phyloP scores from a whole-genome alignment of 2,329 filamentous ascomycete genomes.

The Fusarium sp. region DNA sequence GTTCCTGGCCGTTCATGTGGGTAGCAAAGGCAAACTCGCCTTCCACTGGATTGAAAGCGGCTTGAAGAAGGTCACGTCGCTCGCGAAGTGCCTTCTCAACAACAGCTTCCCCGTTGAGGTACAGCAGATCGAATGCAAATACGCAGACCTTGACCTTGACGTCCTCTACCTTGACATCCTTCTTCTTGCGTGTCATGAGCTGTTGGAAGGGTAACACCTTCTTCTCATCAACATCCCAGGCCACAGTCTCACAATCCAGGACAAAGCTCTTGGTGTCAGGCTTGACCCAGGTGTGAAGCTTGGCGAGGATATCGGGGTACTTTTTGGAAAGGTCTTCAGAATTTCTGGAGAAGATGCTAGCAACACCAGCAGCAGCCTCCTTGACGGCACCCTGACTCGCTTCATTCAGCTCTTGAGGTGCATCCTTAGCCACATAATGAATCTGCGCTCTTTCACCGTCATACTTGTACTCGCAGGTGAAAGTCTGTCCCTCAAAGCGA shows the following conservation, averaged over 20 bases:
- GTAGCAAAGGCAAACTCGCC: constrained; percentile 94
- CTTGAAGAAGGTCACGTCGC: constrained; percentile 78
- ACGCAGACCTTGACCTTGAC: constrained; percentile 97
- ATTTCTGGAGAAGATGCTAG: constrained; percentile 96
- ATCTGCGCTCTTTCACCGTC: constrained; percentile 99
- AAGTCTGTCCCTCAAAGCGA: constrained; percentile 93
- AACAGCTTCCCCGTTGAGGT: constrained; percentile 89
- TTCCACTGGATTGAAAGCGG: constrained; percentile 80
- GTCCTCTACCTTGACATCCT: constrained; percentile 95
- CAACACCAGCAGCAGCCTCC: constrained; percentile 77
- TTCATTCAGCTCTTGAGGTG: constrained; percentile 74
- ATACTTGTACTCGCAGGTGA: constrained; percentile 99
- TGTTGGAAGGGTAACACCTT: constrained; percentile 98
- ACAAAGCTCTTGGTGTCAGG: constrained; percentile 93
- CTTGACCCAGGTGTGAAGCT: constrained; percentile 90
- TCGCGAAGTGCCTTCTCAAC: constrained; percentile 90
- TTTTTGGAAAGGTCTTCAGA: constrained; percentile 98
- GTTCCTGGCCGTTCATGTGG: constrained; percentile 84
- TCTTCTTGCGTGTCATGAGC: constrained; percentile 97
- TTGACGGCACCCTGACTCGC: constrained; percentile 69
- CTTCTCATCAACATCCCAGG: constrained; percentile 94
- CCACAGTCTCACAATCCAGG: constrained; percentile 97
- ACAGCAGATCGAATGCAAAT: constrained; percentile 95
- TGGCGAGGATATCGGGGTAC: constrained; percentile 93
- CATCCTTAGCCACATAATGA: constrained; percentile 90